phyloP scores from a whole-genome alignment of 2,329 filamentous ascomycete species.

The Fusarium odoratissimum region DNA sequence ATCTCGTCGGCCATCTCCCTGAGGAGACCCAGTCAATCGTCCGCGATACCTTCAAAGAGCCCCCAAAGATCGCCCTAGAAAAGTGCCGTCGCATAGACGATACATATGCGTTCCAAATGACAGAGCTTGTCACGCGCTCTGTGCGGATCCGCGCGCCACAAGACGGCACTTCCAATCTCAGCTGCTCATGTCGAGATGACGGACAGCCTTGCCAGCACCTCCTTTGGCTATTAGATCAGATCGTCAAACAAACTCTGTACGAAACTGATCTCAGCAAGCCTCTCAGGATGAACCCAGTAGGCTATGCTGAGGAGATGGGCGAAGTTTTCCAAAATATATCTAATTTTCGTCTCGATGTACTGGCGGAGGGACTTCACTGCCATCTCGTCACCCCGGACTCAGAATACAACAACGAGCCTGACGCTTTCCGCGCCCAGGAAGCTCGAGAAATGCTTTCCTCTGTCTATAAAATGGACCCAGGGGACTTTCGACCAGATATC shows the following conservation, averaged over 20 bases:
- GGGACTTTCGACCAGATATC: slow-evolving; percentile 61
- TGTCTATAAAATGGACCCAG: slow-evolving; percentile 53
- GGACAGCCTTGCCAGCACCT: slow-evolving; percentile 61
- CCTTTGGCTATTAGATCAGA: slow-evolving; percentile 66
- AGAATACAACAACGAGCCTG: slow-evolving; percentile 46
- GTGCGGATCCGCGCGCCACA: slow-evolving; percentile 60
- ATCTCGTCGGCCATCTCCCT: slow-evolving; percentile 55
- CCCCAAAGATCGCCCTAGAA: slow-evolving; percentile 62
- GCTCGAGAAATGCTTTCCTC: slow-evolving; percentile 64
- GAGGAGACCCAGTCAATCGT: slow-evolving; percentile 53
- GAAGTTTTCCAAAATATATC: slow-evolving; percentile 62
- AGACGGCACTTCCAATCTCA: slow-evolving; percentile 55
- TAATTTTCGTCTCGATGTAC: slow-evolving; percentile 62
- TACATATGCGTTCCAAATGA: slow-evolving; percentile 67
- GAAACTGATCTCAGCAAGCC: slow-evolving; percentile 51
- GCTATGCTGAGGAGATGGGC: slow-evolving; percentile 59
- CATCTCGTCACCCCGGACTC: slow-evolving; percentile 52
- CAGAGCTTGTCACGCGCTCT: slow-evolving; percentile 64
- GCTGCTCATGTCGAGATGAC: slow-evolving; percentile 59
- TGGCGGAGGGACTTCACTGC: slow-evolving; percentile 65
- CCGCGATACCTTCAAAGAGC: slow-evolving; percentile 59
- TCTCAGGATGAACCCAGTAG: slow-evolving; percentile 56
- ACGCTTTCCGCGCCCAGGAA: slow-evolving; percentile 58
- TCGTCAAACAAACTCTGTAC: slow-evolving; percentile 61
- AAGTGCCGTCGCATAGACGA: slow-evolving; percentile 60